Percentiles rank a stretch among this genome's conserved stretches.
Evolutionary conservation across 495 filamentous ascomycete species (phyloP).

Genomic region (Aspergillus ellipticus): DNA sequence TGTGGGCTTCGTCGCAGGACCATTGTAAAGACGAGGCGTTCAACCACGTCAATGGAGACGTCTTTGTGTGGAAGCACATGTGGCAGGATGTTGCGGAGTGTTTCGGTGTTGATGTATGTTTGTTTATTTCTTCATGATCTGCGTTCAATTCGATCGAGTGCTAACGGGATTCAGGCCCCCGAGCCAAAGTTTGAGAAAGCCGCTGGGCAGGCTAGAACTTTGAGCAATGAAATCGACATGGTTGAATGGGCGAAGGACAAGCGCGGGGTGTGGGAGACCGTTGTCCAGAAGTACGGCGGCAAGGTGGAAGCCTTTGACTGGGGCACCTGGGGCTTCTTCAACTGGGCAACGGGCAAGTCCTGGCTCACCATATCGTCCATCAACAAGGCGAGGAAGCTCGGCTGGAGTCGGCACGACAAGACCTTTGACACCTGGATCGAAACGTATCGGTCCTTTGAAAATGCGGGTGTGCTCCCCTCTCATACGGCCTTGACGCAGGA

Average conservation of each 20-base stretch:
- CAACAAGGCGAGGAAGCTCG: constrained; percentile 24
- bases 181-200: constrained; percentile 16
- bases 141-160: background rate
- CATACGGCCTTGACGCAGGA: background rate
- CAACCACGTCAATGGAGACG: constrained; percentile 28
- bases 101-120: constrained; percentile 20
- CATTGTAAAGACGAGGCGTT: constrained; percentile 26
- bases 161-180: constrained; percentile 7
- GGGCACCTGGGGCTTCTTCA: constrained; percentile 26
- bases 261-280: constrained; percentile 21
- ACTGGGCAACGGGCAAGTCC: constrained; percentile 20
- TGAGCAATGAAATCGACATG: constrained; percentile 22
- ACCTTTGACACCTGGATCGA: constrained; percentile 22
- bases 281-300: constrained; percentile 23
- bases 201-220: constrained; percentile 11
- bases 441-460: constrained; percentile 24
- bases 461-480: constrained; percentile 18
- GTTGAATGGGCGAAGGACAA: constrained; percentile 30
- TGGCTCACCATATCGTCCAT: constrained; percentile 22
- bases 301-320: constrained; percentile 21
- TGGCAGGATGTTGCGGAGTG: constrained; percentile 23
- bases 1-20: constrained; percentile 15
- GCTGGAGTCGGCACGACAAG: constrained; percentile 17
- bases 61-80: constrained; percentile 27
- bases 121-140: too few relatives aligned